Evolutionary conservation across 805 yeast species (phyloP), one percentile per base, ranked within the genome.

Genomic region (Pichia manshurica): DNA sequence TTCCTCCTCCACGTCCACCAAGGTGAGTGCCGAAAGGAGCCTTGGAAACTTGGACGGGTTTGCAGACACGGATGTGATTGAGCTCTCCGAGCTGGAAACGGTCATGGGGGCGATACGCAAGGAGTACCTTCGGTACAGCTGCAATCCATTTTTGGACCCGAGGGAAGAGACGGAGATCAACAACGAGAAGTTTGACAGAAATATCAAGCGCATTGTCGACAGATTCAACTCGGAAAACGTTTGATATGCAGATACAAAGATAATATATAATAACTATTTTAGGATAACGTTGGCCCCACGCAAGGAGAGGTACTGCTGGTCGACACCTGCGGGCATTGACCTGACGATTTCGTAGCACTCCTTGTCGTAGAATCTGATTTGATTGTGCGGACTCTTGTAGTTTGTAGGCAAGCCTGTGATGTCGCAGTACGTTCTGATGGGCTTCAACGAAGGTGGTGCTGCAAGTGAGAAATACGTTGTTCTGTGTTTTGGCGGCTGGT

Each of bases 221-320:
- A 44, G 44, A 8, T 62, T 62, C 58, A 63, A 61, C 45, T 48
- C 31, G 34, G 37, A 36, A 13, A 32, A 38, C 31, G 19, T 29
- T 39, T 35, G 19, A 39, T 44, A 25, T 23, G 23, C 6, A 6
- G 29, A 12, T 12, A 38, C n/a, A 34, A 17, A 22, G 36, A 43
- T 20, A n/a, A 42, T 25, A 19, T n/a, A 20, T 23, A 10, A 25
- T 17, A 17, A 7, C 51, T 52, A 64, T 50, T 85, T 81, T 62
- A 90, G 71, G 8, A 91, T 79, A 16, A 90, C 88, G 62, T 91
- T 86, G 35, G 96, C 98, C 45, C 86, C 87, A 56, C 98, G 75
- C 51, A 91, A 70, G 54, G 85, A 85, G 60, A 91, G 71, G 62
- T 89, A 91, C 64, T 89, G 95, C 67, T 91, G 98, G 65, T 91